Evolutionary conservation across 345 rosid species (phyloP).

Genomic region (Citrus maxima): DNA sequence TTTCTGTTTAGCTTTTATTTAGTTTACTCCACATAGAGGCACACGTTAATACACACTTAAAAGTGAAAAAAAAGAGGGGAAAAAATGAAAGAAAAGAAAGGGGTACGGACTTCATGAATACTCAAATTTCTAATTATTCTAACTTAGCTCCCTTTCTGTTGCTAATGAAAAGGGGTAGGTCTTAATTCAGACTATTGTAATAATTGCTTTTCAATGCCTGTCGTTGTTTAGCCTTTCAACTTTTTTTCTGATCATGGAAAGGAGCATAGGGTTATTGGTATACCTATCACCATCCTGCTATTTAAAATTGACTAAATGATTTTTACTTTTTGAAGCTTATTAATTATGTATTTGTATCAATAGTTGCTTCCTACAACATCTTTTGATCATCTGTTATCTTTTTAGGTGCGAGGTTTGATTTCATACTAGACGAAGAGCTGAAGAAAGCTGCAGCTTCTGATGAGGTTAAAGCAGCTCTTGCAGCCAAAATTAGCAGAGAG

Average conservation of each 20-base stretch:
- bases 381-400: slow-evolving; percentile 23
- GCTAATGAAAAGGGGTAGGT: neutral
- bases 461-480: slow-evolving; percentile 82
- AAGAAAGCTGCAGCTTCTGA: slow-evolving; percentile 69
- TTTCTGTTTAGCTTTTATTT: neutral
- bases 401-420: slow-evolving; percentile 84
- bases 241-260: neutral
- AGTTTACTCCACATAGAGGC: neutral
- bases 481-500: slow-evolving; percentile 85
- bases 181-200: neutral
- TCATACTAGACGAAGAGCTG: slow-evolving; percentile 68
- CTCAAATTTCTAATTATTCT: neutral
- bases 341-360: neutral
- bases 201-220: neutral
- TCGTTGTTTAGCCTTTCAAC: neutral
- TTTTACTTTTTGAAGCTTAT: neutral
- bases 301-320: neutral
- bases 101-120: neutral
- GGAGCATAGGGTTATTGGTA: neutral
- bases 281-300: neutral
- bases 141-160: neutral
- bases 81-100: no score
- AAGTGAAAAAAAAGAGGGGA: neutral
- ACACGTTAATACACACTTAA: neutral
- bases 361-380: neutral